phyloP scores from a whole-genome alignment of 129 eudicot genomes.

The Artemisia tridentata region DNA sequence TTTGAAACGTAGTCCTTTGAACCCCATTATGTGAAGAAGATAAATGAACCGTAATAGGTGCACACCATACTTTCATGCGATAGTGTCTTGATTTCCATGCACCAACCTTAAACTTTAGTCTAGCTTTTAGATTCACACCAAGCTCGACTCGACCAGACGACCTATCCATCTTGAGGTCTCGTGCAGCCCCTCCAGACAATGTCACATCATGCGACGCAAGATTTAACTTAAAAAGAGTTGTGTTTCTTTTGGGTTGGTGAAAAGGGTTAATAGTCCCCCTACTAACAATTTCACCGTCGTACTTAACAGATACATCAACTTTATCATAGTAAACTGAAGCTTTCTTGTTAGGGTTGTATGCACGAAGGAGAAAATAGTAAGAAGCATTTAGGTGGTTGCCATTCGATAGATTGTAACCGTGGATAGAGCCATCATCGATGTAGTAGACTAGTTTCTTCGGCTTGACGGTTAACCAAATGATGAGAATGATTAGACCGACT shows the following conservation, averaged over 20 bases:
- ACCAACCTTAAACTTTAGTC: slow-evolving; percentile 73
- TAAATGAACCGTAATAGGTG: slow-evolving; percentile 45
- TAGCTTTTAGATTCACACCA: slow-evolving; percentile 51
- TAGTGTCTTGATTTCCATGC: slow-evolving; percentile 59
- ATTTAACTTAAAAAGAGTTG: slow-evolving; percentile 49
- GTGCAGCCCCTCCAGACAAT: slow-evolving; percentile 24
- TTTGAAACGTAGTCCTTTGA: slow-evolving; percentile 19
- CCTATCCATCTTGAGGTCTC: slow-evolving; percentile 51
- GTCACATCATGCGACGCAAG: slow-evolving; percentile 47
- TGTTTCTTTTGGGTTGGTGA: slow-evolving; percentile 63
- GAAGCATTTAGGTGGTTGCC: slow-evolving; percentile 49
- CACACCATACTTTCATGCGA: slow-evolving; percentile 56
- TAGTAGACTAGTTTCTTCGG: slow-evolving; percentile 64
- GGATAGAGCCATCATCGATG: slow-evolving; percentile 65
- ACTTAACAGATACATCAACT: slow-evolving; percentile 44
- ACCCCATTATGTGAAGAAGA: slow-evolving; percentile 36
- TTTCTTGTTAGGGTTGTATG: slow-evolving; percentile 65
- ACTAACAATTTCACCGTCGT: slow-evolving; percentile 49
- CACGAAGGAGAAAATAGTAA: slow-evolving; percentile 60
- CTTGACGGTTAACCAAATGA: slow-evolving; percentile 60
- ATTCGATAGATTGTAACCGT: slow-evolving; percentile 48
- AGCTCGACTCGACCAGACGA: slow-evolving; percentile 52
- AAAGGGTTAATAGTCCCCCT: slow-evolving; percentile 49
- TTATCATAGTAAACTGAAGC: slow-evolving; percentile 69
- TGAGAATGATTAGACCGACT: slow-evolving; percentile 63